These are phyloP conservation scores for Phyllosticta citriasiana DNA, from an alignment of 2,329 filamentous ascomycete genomes.

Conservation along the genomic window DNA sequence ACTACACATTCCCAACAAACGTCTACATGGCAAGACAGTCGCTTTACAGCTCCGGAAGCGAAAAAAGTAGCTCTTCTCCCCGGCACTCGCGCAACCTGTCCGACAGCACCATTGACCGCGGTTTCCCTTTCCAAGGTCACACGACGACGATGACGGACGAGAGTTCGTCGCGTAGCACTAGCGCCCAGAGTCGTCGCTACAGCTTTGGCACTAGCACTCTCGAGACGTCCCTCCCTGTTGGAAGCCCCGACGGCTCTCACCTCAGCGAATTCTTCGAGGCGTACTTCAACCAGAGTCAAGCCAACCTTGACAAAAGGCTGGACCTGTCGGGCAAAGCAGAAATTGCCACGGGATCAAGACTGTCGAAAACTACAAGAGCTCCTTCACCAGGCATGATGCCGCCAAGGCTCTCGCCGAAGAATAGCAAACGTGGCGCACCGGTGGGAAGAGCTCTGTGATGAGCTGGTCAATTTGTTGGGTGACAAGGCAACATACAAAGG, in stretches of 20 bases:
- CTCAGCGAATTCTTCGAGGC: conserved; percentile 32
- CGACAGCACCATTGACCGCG: background rate
- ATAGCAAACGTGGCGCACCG: background rate
- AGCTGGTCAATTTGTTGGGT: background rate
- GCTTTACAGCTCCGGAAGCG: background rate
- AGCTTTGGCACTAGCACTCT: background rate
- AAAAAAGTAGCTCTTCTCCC: conserved; percentile 1
- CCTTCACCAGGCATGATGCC: background rate
- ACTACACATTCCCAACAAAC: background rate
- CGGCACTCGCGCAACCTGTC: background rate
- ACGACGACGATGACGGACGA: background rate
- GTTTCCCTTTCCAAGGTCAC: background rate
- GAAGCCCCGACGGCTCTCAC: conserved; percentile 14
- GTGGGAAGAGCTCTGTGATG: background rate
- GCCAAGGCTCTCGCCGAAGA: background rate
- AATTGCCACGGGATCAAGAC: background rate
- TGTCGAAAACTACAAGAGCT: background rate
- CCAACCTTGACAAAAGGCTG: background rate
- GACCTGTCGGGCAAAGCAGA: background rate
- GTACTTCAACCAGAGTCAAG: conserved; percentile 23
- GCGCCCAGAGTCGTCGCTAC: background rate
- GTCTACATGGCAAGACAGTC: conserved; percentile 1
- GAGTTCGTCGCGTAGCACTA: background rate
- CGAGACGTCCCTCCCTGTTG: background rate
- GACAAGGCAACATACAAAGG: background rate